Evolutionary conservation across 176 grass and related monocot species (phyloP).

Genomic region (Raddia distichophylla): DNA sequence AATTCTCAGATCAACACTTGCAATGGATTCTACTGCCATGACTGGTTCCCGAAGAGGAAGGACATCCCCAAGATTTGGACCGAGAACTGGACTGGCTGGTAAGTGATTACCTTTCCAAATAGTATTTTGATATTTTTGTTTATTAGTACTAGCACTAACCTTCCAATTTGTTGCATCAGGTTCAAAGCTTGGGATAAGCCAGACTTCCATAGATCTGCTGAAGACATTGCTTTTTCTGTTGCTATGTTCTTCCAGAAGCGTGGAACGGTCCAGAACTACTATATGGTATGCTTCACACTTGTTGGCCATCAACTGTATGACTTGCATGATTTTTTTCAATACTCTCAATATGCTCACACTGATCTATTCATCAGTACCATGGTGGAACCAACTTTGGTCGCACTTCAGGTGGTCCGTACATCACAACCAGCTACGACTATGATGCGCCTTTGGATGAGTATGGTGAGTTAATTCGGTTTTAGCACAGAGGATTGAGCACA

Average conservation of each 20-base stretch:
- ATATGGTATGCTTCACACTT: constrained; percentile 51
- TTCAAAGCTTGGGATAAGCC: constrained; percentile 84
- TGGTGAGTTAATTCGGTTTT: constrained; percentile 46
- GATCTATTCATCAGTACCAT: constrained; percentile 58
- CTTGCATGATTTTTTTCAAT: background rate
- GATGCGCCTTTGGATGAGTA: constrained; percentile 92
- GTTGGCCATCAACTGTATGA: background rate
- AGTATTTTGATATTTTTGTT: background rate
- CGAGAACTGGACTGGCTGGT: constrained; percentile 95
- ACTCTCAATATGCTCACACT: background rate
- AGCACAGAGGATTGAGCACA: background rate
- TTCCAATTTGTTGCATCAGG: constrained; percentile 32
- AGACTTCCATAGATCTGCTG: constrained; percentile 56
- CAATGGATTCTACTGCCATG: constrained; percentile 81
- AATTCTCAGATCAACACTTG: constrained; percentile 65
- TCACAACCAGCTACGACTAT: constrained; percentile 83
- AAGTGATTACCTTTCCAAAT: background rate
- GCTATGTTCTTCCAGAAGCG: constrained; percentile 85
- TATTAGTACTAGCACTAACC: too few relatives aligned
- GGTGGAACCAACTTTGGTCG: constrained; percentile 89
- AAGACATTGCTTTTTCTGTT: constrained; percentile 70
- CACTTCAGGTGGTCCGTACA: constrained; percentile 80
- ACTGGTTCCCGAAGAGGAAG: constrained; percentile 60
- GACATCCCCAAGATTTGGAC: constrained; percentile 92
- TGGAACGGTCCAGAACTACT: constrained; percentile 79